A percentile compares a stretch with the other conserved stretches of the same genome.
Evolutionary conservation across 768 basidiomycete genomes (phyloP).

Genomic region (Strobilomyces echinocephalus): DNA sequence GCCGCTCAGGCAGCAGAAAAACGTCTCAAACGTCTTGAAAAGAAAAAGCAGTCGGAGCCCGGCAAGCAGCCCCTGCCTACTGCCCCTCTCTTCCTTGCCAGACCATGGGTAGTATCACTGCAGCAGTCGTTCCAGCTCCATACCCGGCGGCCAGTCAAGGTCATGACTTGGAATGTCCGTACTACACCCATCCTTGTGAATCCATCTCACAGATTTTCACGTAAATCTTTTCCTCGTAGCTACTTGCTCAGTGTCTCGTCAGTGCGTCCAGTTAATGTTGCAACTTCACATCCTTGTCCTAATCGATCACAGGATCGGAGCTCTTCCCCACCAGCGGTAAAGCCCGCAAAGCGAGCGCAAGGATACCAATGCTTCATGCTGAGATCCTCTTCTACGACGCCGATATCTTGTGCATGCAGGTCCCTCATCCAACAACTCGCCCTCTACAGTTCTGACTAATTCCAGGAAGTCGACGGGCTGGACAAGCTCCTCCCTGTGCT

Average conservation of each 20-base stretch:
- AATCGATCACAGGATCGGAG: conserved; percentile 53
- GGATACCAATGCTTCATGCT: conserved; percentile 69
- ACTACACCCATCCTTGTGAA: conserved; percentile 16
- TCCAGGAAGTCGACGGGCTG: conserved; percentile 82
- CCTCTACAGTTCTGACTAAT: not conserved
- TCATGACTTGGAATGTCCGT: conserved; percentile 86
- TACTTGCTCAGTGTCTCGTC: conserved; percentile 75
- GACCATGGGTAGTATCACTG: conserved; percentile 34
- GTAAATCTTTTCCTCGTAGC: conserved; percentile 35
- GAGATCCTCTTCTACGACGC: conserved; percentile 73
- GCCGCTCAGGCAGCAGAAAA: conserved; percentile 48
- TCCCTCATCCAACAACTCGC: conserved; percentile 25
- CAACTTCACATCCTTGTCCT: not conserved
- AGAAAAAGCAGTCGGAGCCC: conserved; percentile 25
- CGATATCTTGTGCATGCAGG: conserved; percentile 86
- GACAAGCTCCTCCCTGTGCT: conserved; percentile 68
- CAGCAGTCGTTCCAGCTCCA: not conserved
- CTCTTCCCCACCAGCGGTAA: conserved; percentile 77
- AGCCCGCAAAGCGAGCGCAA: conserved; percentile 69
- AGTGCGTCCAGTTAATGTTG: conserved; percentile 45
- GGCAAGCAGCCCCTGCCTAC: not conserved
- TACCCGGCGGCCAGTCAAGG: conserved; percentile 34
- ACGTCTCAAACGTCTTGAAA: conserved; percentile 41
- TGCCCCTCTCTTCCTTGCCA: conserved; percentile 14
- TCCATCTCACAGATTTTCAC: not conserved